Conservation (phyloP, 1,284 basidiomycete species). For the Apiotrichum montevideense region DNA sequence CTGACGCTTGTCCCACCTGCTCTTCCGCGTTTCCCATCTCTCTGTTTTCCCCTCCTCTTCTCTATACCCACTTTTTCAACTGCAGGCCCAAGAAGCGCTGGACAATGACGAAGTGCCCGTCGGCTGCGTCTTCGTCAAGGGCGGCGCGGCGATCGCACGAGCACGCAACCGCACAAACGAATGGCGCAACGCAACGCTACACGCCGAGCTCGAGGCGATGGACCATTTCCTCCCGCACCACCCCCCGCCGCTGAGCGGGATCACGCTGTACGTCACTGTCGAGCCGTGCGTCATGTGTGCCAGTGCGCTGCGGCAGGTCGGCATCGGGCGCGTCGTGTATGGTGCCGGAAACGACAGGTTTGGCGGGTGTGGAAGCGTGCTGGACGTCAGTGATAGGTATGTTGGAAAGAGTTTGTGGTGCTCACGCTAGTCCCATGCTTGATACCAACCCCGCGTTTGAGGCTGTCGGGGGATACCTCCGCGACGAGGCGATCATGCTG, state of each 20-base stretch:
- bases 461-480: slow-evolving; percentile 73
- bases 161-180: slow-evolving; percentile 94
- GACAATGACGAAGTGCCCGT: slow-evolving; percentile 86
- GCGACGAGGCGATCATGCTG: slow-evolving; percentile 93
- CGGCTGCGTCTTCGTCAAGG: slow-evolving; percentile 88
- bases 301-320: slow-evolving; percentile 85
- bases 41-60: no score
- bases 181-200: slow-evolving; percentile 86
- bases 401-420: slow-evolving; percentile 18
- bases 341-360: slow-evolving; percentile 96
- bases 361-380: slow-evolving; percentile 92
- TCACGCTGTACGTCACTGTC: slow-evolving; percentile 93
- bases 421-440: slow-evolving; percentile 46
- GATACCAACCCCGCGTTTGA: slow-evolving; percentile 67
- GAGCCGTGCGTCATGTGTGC: slow-evolving; percentile 99
- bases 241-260: slow-evolving; percentile 61
- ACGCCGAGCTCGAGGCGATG: slow-evolving; percentile 96
- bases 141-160: slow-evolving; percentile 66
- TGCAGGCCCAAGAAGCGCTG: slow-evolving; percentile 65
- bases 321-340: slow-evolving; percentile 84
- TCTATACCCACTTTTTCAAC: background rate
- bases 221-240: slow-evolving; percentile 71
- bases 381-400: slow-evolving; percentile 74
- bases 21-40: background rate
- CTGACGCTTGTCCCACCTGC: background rate